Base-by-base conservation (phyloP, 2,329 filamentous ascomycete species). In the Malbranchea zuffiana region DNA sequence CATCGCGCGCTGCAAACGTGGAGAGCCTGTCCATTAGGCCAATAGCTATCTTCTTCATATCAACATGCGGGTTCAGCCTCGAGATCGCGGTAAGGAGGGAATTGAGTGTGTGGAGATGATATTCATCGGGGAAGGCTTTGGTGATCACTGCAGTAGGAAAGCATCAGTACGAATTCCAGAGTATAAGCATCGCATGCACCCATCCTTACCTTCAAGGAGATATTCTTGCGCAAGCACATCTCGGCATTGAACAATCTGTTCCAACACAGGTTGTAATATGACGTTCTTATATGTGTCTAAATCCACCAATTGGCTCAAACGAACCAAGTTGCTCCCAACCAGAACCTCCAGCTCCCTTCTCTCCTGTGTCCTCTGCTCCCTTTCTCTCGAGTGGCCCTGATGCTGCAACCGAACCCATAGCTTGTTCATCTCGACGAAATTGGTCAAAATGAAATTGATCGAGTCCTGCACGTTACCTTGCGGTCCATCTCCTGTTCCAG, bases 341-440 rank as follows among this genome's bases (percentile, higher is more conserved):
- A 98, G 72, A 44, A 98, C 69, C 65, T 98, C 90, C 37, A 98
- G 68, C 65, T 98, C 92, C 59, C 92, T 87, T 50, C 90, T 74
- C 65, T 98, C 90, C 53, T 90, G 86, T 40, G 86, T 94, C 50
- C 90, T 74, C 64, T 92, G 80, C 46, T 98, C 90, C 35, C 90
- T 73, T 62, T 98, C 90, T 51, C 88, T 75, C 25, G 90, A 98
- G 56, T 95, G 90, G 17, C 90, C 90, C 58, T 98, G 90, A 60
- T 98, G 90, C 59, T 98, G 90, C 54, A 96, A 67, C 28, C 90
- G 80, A 45, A 98, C 90, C 90, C 90, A 98, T 21, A 98, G 72
- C 71, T 98, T 98, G 66, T 98, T 98, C 90, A 98, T 98, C 65
- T 98, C 90, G 50, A 98, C 90, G 55, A 98, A 98, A 54, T 98